Base-by-base conservation (phyloP, 2,329 filamentous ascomycete species). In the Epichloe sp. region DNA sequence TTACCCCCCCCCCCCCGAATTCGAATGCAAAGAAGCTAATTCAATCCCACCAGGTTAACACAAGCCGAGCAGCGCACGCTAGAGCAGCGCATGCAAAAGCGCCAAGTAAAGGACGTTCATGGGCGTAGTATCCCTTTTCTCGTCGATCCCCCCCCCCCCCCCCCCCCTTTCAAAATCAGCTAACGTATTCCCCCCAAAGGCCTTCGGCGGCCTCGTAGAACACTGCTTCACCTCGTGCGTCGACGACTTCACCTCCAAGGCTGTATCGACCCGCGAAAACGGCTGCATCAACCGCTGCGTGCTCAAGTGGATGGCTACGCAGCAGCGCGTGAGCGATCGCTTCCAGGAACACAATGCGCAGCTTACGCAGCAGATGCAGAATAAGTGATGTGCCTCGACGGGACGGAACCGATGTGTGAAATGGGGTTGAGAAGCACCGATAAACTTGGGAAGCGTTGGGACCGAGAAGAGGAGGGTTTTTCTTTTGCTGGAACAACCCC, bases 101-200 rank as follows among this genome's bases (percentile, higher is more conserved):
- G 93, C 73, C 93, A 98, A 74, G 88, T 98, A 78, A 95, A 95
- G 75, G 91, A 97, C n/a, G 68, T 97, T 98, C 68, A 95, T 97
- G 85, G 86, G 82, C 63, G 93, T 97, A 78, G 88, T 77, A 52
- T 38, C 52, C 54, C 45, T 49, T 21, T 19, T 19, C 40, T 11
- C 10, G 12, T 15, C 1, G 19, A 19, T 4, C 4, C 21, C 21
- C n/a, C n/a, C n/a, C n/a, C n/a, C n/a, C n/a, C n/a, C 21, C 21
- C 21, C 21, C 4, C 36, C 43, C n/a, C 12, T 19, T 2, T 19
- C 23, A 2, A 23, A 26, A 31, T 10, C 26, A 31, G 31, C 31
- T 31, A 31, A 31, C 31, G 10, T 31, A 4, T 11, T 2, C 31
- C 31, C 44, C 46, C 19, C 21, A 2, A 44, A 68, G 68, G 68